Percentiles rank a stretch among this genome's conserved stretches.
These are phyloP conservation scores for Apiospora sp. DNA, from an alignment of 2,329 filamentous ascomycete species.

Conservation along the genomic window DNA sequence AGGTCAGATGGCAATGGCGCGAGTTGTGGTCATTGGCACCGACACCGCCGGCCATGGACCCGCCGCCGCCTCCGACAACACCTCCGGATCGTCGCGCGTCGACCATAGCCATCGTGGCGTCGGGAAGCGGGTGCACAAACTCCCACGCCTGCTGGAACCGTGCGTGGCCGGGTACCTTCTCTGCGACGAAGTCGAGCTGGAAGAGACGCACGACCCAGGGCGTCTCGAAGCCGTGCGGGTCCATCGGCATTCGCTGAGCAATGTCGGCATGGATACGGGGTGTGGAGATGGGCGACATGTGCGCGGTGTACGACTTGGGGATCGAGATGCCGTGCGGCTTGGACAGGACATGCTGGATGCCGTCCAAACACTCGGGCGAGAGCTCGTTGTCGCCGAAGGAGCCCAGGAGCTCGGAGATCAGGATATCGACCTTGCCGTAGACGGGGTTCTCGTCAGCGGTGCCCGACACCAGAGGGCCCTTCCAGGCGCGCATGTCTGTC, in stretches of 20 bases:
- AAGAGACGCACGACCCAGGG: constrained; percentile 96
- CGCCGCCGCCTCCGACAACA: constrained; percentile 71
- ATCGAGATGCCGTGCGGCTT: constrained; percentile 88
- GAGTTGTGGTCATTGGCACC: constrained; percentile 92
- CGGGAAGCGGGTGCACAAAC: constrained; percentile 78
- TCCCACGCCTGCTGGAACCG: constrained; percentile 82
- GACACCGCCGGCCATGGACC: constrained; percentile 76
- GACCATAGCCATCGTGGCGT: constrained; percentile 61
- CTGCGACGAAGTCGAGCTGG: constrained; percentile 85
- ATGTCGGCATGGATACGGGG: constrained; percentile 88
- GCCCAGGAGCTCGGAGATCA: constrained; percentile 92
- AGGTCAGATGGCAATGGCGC: constrained; percentile 79
- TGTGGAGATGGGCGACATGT: constrained; percentile 89
- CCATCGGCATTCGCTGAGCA: constrained; percentile 63
- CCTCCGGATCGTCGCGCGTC: constrained; percentile 68
- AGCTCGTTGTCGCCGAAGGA: constrained; percentile 98
- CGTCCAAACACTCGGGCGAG: constrained; percentile 94
- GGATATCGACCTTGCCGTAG: constrained; percentile 81
- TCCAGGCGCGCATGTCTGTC: constrained; percentile 97
- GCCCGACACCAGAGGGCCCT: constrained; percentile 71
- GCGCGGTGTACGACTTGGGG: constrained; percentile 90
- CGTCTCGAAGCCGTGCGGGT: constrained; percentile 81
- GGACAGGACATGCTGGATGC: constrained; percentile 88
- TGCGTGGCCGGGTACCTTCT: constrained; percentile 62
- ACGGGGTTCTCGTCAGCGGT: constrained; percentile 54